Percentiles rank a stretch among this genome's conserved stretches.
Evolutionary conservation across 495 filamentous ascomycete genomes (phyloP).

Genomic region (Pseudomonodictys pantanalensis): DNA sequence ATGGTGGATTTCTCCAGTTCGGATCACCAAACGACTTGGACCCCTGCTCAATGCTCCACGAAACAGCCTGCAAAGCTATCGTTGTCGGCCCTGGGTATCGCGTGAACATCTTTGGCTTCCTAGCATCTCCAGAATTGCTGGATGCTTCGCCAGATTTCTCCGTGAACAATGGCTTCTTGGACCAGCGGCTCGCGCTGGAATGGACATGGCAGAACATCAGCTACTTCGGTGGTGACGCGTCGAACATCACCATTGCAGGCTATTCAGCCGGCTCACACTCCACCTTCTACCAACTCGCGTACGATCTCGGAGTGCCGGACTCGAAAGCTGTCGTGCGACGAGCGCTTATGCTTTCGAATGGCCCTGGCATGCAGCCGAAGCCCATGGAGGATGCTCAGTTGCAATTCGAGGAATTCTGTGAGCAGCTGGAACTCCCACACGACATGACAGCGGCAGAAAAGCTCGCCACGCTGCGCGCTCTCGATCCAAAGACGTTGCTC

Average conservation of each 20-base stretch:
- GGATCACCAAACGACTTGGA: constrained; percentile 48
- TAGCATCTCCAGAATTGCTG: constrained; percentile 34
- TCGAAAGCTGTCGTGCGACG: constrained; percentile 45
- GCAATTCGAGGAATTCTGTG: constrained; percentile 57
- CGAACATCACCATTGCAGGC: constrained; percentile 43
- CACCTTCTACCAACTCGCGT: constrained; percentile 56
- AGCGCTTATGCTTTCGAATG: constrained; percentile 56
- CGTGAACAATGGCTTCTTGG: constrained; percentile 44
- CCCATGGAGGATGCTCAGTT: constrained; percentile 46
- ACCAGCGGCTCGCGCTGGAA: constrained; percentile 42
- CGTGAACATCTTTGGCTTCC: constrained; percentile 44
- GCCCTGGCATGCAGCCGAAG: constrained; percentile 56
- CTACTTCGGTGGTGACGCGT: constrained; percentile 40
- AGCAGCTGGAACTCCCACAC: constrained; percentile 47
- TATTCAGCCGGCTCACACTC: constrained; percentile 43
- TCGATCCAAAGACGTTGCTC: constrained; percentile 44
- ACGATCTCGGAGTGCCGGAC: constrained; percentile 51
- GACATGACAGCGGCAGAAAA: constrained; percentile 45
- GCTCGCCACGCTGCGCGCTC: constrained; percentile 46
- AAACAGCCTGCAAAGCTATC: constrained; percentile 37
- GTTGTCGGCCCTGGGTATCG: constrained; percentile 43
- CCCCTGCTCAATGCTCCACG: constrained; percentile 33
- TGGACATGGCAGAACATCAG: constrained; percentile 43
- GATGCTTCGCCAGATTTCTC: constrained; percentile 24
- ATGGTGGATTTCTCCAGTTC: constrained; percentile 60